A percentile compares a stretch with the other conserved stretches of the same genome.
phyloP scores from a whole-genome alignment of 2,329 filamentous ascomycete species.

The Neospermospora avenae region DNA sequence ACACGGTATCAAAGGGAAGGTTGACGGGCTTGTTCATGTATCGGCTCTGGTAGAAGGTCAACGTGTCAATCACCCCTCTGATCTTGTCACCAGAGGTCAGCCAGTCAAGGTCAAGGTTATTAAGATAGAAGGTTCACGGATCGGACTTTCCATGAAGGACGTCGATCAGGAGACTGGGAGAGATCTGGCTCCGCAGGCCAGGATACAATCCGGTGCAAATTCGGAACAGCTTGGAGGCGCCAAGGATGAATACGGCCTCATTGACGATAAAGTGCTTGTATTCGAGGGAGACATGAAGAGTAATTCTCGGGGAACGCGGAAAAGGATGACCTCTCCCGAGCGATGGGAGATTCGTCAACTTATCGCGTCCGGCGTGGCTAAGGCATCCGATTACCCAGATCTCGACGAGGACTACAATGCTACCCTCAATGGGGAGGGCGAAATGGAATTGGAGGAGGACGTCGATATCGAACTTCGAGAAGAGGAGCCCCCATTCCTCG shows the following conservation, averaged over 20 bases:
- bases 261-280: slow-evolving; percentile 52
- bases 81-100: slow-evolving; percentile 77
- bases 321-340: slow-evolving; percentile 94
- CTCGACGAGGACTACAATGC: slow-evolving; percentile 92
- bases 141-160: slow-evolving; percentile 95
- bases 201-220: slow-evolving; percentile 87
- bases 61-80: slow-evolving; percentile 87
- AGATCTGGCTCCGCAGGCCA: slow-evolving; percentile 74
- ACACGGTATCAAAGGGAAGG: slow-evolving; percentile 80
- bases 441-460: slow-evolving; percentile 91
- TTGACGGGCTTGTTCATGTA: slow-evolving; percentile 91
- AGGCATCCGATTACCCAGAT: slow-evolving; percentile 90
- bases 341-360: slow-evolving; percentile 97
- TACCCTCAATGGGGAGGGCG: slow-evolving; percentile 78
- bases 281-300: slow-evolving; percentile 57
- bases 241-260: slow-evolving; percentile 54
- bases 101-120: slow-evolving; percentile 89
- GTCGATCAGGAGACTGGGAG: slow-evolving; percentile 86
- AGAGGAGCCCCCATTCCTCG: slow-evolving; percentile 93
- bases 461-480: slow-evolving; percentile 96
- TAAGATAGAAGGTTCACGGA: slow-evolving; percentile 75
- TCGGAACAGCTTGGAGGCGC: slow-evolving; percentile 73
- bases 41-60: slow-evolving; percentile 82
- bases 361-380: slow-evolving; percentile 91
- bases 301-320: slow-evolving; percentile 64